Conservation (phyloP, 2,329 filamentous ascomycete species). For the Penicillium sp. region DNA sequence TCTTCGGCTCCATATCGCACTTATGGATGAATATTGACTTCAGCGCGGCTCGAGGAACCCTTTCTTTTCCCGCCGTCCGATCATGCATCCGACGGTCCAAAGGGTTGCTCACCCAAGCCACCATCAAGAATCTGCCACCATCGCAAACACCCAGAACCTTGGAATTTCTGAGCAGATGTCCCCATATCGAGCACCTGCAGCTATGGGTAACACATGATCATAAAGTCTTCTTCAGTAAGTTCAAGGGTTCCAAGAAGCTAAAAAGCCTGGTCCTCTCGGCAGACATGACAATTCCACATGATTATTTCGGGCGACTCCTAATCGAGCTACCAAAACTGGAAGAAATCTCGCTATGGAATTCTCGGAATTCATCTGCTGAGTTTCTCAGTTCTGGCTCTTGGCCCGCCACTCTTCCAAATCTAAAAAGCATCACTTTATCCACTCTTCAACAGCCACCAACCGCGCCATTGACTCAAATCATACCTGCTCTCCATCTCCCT, state of each 20-base stretch:
- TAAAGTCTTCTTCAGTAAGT: constrained; percentile 26
- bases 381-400: neutral
- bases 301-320: constrained; percentile 27
- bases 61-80: constrained; percentile 40
- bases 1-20: constrained; percentile 48
- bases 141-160: constrained; percentile 27
- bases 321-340: constrained; percentile 29
- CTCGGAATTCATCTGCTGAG: neutral
- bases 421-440: constrained; percentile 30
- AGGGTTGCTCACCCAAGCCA: constrained; percentile 33
- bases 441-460: neutral
- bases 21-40: constrained; percentile 59
- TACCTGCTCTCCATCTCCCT: constrained; percentile 14
- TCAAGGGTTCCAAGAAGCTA: constrained; percentile 27
- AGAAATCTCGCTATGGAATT: constrained; percentile 25
- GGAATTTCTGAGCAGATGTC: constrained; percentile 36
- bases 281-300: constrained; percentile 26
- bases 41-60: constrained; percentile 42
- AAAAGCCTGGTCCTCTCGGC: constrained; percentile 27
- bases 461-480: neutral
- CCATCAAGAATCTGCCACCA: constrained; percentile 29
- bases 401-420: constrained; percentile 30
- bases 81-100: constrained; percentile 38
- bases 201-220: constrained; percentile 21
- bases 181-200: constrained; percentile 34